phyloP scores from a whole-genome alignment of 305 asterid species.

The Fraxinus latifolia region DNA sequence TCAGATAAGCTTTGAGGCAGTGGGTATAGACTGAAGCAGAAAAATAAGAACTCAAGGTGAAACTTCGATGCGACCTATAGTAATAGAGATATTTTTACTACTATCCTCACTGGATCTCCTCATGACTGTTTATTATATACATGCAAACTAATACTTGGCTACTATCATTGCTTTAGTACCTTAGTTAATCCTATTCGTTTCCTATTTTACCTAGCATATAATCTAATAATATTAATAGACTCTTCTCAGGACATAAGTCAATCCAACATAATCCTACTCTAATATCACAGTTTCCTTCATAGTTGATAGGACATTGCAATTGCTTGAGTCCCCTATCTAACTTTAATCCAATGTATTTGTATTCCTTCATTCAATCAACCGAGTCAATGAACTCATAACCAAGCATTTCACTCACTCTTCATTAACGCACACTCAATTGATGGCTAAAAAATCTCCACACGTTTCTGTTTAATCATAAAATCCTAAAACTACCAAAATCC shows the following conservation, averaged over 20 bases:
- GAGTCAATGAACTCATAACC: background rate
- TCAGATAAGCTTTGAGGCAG: background rate
- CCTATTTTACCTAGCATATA: background rate
- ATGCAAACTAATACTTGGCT: background rate
- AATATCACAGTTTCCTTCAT: background rate
- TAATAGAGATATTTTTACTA: background rate
- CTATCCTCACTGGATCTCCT: background rate
- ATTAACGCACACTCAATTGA: background rate
- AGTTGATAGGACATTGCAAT: background rate
- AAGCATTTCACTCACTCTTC: background rate
- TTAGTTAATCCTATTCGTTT: background rate
- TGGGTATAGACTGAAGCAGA: background rate
- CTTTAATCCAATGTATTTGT: background rate
- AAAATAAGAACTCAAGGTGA: background rate
- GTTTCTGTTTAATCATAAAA: background rate
- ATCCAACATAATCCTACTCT: background rate
- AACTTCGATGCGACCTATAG: background rate
- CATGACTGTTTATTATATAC: background rate
- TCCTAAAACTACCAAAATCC: background rate
- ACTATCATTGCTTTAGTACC: background rate
- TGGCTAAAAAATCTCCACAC: background rate
- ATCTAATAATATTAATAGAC: background rate
- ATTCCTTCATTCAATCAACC: background rate
- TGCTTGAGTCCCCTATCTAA: background rate
- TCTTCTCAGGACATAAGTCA: background rate